Base-by-base conservation (phyloP, 352 stramenopile species). In the Phytophthora hibernalis region DNA sequence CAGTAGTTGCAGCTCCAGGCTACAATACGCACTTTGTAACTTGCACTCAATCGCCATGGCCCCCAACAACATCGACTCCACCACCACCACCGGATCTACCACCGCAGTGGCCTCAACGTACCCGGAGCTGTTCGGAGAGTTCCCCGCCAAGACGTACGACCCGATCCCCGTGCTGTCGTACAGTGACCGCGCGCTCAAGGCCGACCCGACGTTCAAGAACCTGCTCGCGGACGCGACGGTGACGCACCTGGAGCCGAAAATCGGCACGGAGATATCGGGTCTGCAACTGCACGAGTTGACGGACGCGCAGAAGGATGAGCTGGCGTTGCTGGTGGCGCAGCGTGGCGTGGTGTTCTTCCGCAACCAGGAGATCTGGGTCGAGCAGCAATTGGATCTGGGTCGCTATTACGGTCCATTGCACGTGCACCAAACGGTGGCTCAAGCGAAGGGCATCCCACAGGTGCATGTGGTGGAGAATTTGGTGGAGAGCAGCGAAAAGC, bases 131-230 rank as follows among this genome's bases (percentile, higher is more conserved):
- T 37, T 48, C 2, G 26, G 54, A 6, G 54, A 58, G 33, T 69
- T 69, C 45, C 61, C 61, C 20, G 38, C 53, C 26, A 69, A 48
- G 35, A 69, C 61, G 7, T 70, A 70, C 45, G 53, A 58, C 37
- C 61, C 53, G 35, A 70, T 70, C 54, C 61, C 61, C 3, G 61
- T 70, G 28, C 37, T 70, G 10, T 35, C 54, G 11, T 47, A 59
- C 28, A 49, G 54, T 7, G 61, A 70, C 11, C 61, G 61, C 10
- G 61, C 61, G 21, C 61, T 70, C 18, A 70, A 70, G 21, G 61
- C 61, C 6, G 61, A 70, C 37, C 61, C 61, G 26, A 65, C 61
- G 21, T 70, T 70, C 45, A 65, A 70, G 37, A 70, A 64, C 61
- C 28, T 70, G 26, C 30, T 70, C 8, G 61, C 54, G 12, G 24